A percentile compares a stretch with the other conserved stretches of the same genome.
These are phyloP conservation scores for Pseudozyma pruni DNA, from an alignment of 1,284 basidiomycete species.

Conservation along the genomic window DNA sequence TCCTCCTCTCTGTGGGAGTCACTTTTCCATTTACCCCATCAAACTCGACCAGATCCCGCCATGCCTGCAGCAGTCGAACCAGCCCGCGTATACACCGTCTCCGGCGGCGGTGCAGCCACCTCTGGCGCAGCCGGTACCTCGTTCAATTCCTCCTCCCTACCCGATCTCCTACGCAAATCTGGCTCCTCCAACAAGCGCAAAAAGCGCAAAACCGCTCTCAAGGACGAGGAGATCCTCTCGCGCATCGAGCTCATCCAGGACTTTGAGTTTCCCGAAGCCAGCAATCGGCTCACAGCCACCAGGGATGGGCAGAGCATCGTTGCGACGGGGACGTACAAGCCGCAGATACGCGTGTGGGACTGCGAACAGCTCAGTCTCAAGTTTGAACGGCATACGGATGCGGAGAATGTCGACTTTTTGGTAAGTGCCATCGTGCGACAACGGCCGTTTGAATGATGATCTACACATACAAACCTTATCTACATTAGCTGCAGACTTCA, in stretches of 20 bases:
- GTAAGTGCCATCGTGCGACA: constrained; percentile 75
- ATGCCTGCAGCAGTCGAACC: constrained; percentile 61
- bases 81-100: constrained; percentile 64
- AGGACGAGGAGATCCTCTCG: constrained; percentile 57
- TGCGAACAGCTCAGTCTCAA: constrained; percentile 91
- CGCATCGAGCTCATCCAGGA: constrained; percentile 74
- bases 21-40: too few species aligned
- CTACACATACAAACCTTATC: constrained; percentile 53
- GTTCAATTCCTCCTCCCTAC: constrained; percentile 65
- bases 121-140: constrained; percentile 58
- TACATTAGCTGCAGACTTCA: constrained; percentile 58
- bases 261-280: constrained; percentile 96
- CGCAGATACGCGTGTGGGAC: constrained; percentile 96
- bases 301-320: constrained; percentile 90
- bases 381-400: constrained; percentile 94
- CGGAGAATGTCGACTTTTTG: constrained; percentile 97
- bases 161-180: constrained; percentile 61
- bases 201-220: constrained; percentile 54
- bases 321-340: constrained; percentile 97
- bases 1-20: neutral
- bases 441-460: constrained; percentile 23
- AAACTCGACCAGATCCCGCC: neutral
- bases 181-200: constrained; percentile 66
- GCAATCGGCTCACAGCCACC: constrained; percentile 89
- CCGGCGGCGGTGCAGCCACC: constrained; percentile 50